These are phyloP conservation scores for Physaria fendleri DNA, from an alignment of 345 rosid species.

Conservation along the genomic window DNA sequence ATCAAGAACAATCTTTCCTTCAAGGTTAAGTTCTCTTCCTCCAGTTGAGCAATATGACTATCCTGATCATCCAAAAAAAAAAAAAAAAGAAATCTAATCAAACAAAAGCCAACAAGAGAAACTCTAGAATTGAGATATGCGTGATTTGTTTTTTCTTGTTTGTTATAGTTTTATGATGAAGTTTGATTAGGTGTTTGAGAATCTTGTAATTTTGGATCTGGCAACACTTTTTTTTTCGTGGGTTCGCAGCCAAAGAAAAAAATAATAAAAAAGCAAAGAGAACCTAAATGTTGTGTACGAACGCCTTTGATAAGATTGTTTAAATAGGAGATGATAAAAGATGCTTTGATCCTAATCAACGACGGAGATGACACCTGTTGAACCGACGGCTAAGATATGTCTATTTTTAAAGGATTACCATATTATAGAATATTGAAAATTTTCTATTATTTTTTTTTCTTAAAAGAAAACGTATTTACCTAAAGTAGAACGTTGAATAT, in stretches of 20 bases:
- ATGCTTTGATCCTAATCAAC: conserved; percentile 5
- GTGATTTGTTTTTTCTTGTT: not conserved
- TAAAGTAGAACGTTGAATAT: too few species aligned
- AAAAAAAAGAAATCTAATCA: not conserved
- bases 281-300: too few species aligned
- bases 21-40: conserved; percentile 88
- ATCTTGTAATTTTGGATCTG: conserved; percentile 25
- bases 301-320: conserved; percentile 24
- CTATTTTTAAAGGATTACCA: not conserved
- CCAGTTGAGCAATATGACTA: conserved; percentile 79
- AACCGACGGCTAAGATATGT: conserved; percentile 13
- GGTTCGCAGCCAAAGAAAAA: not conserved
- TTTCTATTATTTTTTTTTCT: too few species aligned
- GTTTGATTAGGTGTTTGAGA: too few species aligned
- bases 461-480: too few species aligned
- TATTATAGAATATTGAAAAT: too few species aligned
- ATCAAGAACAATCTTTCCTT: conserved; percentile 86
- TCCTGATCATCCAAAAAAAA: conserved; percentile 70
- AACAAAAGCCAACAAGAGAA: conserved; percentile 8
- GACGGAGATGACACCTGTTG: not conserved
- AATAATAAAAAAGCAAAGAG: not conserved
- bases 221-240: not conserved
- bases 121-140: not conserved
- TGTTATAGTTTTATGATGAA: conserved; percentile 5
- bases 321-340: conserved; percentile 2